Percentiles rank a stretch among this genome's conserved stretches.
Conservation (phyloP, 768 basidiomycete species). For the Agaricus bisporus region DNA sequence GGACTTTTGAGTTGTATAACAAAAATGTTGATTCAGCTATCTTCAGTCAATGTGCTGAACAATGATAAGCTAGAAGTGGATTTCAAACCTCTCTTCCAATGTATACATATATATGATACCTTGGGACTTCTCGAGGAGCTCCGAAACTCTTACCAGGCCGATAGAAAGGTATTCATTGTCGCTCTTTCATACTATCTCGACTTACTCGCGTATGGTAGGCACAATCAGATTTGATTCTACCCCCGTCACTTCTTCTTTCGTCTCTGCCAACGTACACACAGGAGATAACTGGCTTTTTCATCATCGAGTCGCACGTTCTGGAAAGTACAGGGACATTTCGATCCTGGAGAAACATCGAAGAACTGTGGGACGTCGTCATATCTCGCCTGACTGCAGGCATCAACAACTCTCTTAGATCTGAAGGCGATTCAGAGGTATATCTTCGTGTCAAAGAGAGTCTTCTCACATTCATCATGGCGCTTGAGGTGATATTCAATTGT, state of each 20-base stretch:
- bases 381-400: slow-evolving; percentile 67
- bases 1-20: background rate
- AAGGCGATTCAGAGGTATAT: slow-evolving; percentile 78
- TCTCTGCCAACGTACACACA: slow-evolving; percentile 76
- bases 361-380: slow-evolving; percentile 89
- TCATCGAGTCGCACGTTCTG: slow-evolving; percentile 90
- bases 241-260: slow-evolving; percentile 56
- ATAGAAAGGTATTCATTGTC: slow-evolving; percentile 64
- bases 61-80: slow-evolving; percentile 86
- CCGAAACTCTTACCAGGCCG: slow-evolving; percentile 91
- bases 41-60: slow-evolving; percentile 83
- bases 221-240: slow-evolving; percentile 94
- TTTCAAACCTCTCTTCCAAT: slow-evolving; percentile 93
- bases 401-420: slow-evolving; percentile 61
- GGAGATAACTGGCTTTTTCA: slow-evolving; percentile 96
- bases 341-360: slow-evolving; percentile 87
- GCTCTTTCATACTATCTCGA: background rate
- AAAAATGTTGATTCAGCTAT: slow-evolving; percentile 10
- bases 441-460: slow-evolving; percentile 79
- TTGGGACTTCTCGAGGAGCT: slow-evolving; percentile 88
- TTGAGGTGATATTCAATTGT: slow-evolving; percentile 55
- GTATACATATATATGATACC: slow-evolving; percentile 93
- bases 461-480: slow-evolving; percentile 81
- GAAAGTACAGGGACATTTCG: slow-evolving; percentile 86
- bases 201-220: slow-evolving; percentile 45